phyloP scores from a whole-genome alignment of 192 early-diverging fungal genomes.

The Piromyces finnis region DNA sequence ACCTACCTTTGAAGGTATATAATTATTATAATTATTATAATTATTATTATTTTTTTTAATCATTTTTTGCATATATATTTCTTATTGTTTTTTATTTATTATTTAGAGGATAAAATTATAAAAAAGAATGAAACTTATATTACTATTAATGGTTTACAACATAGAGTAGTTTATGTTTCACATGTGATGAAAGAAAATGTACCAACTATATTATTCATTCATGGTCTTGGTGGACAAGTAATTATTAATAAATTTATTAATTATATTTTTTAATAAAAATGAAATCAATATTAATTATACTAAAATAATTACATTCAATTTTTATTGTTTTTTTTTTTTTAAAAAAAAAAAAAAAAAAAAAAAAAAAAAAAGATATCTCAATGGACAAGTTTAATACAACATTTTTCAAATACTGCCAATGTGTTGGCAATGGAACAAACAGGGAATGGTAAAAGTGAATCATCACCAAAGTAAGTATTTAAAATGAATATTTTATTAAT shows the following conservation, averaged over 20 bases:
- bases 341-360: background rate
- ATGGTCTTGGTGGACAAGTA: background rate
- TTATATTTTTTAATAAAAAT: too few relatives aligned
- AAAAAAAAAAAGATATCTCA: background rate
- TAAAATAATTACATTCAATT: background rate
- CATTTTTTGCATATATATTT: too few relatives aligned
- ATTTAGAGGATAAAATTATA: background rate
- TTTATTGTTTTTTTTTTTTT: background rate
- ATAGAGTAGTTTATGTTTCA: background rate
- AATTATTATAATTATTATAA: background rate
- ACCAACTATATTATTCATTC: background rate
- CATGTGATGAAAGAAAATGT: background rate
- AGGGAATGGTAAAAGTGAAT: background rate
- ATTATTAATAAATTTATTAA: too few relatives aligned
- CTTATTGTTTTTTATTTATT: too few relatives aligned
- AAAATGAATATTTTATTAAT: too few relatives aligned
- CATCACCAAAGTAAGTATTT: background rate
- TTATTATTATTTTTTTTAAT: too few relatives aligned
- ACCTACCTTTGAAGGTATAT: background rate
- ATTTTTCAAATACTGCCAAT: background rate
- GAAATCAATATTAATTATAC: too few relatives aligned
- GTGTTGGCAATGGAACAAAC: background rate
- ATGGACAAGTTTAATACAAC: background rate
- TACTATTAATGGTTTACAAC: background rate
- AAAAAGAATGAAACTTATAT: background rate